Evolutionary conservation across 2,329 filamentous ascomycete genomes (phyloP).

Genomic region (Achaetomium macrosporum): DNA sequence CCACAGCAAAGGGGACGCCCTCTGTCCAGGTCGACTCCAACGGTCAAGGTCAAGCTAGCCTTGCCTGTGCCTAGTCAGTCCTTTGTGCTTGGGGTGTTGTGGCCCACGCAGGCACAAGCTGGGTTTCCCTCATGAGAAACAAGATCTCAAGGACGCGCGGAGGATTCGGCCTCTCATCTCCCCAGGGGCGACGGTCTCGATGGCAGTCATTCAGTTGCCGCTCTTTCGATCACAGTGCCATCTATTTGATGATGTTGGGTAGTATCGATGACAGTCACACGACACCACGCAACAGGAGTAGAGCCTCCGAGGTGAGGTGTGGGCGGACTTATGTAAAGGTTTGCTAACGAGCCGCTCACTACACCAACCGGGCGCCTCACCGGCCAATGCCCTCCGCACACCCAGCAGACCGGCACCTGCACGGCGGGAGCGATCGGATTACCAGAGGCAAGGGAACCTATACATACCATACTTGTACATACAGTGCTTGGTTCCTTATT

Average conservation of each 20-base stretch:
- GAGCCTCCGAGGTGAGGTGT: not conserved
- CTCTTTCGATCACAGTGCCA: too few relatives aligned
- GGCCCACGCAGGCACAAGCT: too few relatives aligned
- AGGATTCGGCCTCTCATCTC: too few relatives aligned
- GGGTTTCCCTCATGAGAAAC: not conserved
- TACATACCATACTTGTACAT: constrained; percentile 2
- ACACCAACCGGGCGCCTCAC: constrained; percentile 6
- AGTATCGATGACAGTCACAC: constrained; percentile 4
- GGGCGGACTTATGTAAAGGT: constrained; percentile 19
- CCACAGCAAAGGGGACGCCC: too few relatives aligned
- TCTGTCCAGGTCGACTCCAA: too few relatives aligned
- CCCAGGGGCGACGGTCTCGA: too few relatives aligned
- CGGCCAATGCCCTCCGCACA: constrained; percentile 2
- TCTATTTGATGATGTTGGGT: not conserved
- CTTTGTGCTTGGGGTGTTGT: too few relatives aligned
- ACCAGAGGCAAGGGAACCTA: too few relatives aligned
- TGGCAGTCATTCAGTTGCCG: too few relatives aligned
- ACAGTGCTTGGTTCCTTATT: constrained; percentile 6
- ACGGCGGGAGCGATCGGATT: constrained; percentile 15
- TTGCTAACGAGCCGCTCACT: constrained; percentile 16
- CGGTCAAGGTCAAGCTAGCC: too few relatives aligned
- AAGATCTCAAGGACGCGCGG: too few relatives aligned
- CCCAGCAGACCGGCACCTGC: constrained; percentile 15
- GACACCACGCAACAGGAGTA: not conserved
- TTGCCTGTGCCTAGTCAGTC: too few relatives aligned